Conservation (phyloP, 768 basidiomycete species). For the Leccinum boreale region DNA sequence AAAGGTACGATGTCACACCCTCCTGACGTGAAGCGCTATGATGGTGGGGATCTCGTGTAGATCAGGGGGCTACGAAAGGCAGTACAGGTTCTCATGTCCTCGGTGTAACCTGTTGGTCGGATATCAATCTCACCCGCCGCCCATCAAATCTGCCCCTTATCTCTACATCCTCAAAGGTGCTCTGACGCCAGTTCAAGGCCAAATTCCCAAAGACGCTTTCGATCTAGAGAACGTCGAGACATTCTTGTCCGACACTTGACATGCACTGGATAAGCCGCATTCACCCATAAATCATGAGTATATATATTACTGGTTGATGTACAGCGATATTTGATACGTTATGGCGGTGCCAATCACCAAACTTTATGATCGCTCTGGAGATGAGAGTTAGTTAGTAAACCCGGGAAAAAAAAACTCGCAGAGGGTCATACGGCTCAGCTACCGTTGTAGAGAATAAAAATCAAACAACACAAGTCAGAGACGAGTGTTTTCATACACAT, state of each 20-base stretch:
- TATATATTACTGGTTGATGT: neutral
- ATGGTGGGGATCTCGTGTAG: slow-evolving; percentile 33
- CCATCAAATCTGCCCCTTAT: slow-evolving; percentile 72
- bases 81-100: slow-evolving; percentile 61
- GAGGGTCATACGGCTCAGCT: slow-evolving; percentile 52
- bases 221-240: slow-evolving; percentile 40
- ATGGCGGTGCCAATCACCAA: neutral
- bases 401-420: neutral
- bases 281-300: neutral
- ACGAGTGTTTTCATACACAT: slow-evolving; percentile 64
- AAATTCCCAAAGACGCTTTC: slow-evolving; percentile 81
- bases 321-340: neutral
- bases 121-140: slow-evolving; percentile 78
- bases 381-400: slow-evolving; percentile 17
- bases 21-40: slow-evolving; percentile 14
- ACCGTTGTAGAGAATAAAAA: slow-evolving; percentile 74
- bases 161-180: slow-evolving; percentile 80
- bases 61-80: slow-evolving; percentile 67
- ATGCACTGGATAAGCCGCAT: neutral
- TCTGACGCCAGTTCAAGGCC: slow-evolving; percentile 85
- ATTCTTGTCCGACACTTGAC: slow-evolving; percentile 4
- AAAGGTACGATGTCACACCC: slow-evolving; percentile 53
- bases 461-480: slow-evolving; percentile 46
- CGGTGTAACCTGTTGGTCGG: slow-evolving; percentile 48
- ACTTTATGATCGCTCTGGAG: neutral